Evolutionary conservation across 805 yeast genomes (phyloP).

Genomic region (Saturnispora silvae): DNA sequence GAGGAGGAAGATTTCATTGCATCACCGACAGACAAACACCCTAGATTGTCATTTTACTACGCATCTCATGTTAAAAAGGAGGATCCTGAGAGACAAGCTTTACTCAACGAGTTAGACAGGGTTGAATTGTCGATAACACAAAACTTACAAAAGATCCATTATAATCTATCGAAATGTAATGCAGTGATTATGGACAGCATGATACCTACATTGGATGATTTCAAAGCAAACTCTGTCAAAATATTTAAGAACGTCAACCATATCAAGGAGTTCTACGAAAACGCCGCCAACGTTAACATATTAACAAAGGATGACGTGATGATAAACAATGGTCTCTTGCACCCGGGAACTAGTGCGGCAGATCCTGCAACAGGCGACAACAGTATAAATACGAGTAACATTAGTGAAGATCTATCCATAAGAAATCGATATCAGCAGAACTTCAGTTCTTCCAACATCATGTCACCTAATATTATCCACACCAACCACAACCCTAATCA

Average conservation of each 20-base stretch:
- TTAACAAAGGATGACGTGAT: conserved; percentile 12
- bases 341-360: background rate
- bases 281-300: conserved; percentile 26
- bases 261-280: conserved; percentile 70
- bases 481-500: background rate
- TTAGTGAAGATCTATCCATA: conserved; percentile 3
- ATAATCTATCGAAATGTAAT: conserved; percentile 58
- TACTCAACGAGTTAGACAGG: conserved; percentile 41
- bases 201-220: conserved; percentile 55
- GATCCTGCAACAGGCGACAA: too few species aligned
- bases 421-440: conserved; percentile 11
- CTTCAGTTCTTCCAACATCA: conserved; percentile 5
- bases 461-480: background rate
- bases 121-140: conserved; percentile 73
- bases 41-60: conserved; percentile 23
- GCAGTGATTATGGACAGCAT: conserved; percentile 55
- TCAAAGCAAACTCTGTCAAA: conserved; percentile 44
- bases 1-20: conserved; percentile 10
- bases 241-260: conserved; percentile 61
- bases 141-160: conserved; percentile 69
- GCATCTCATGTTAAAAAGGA: conserved; percentile 13
- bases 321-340: background rate
- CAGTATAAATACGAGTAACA: background rate
- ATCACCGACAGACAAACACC: conserved; percentile 13
- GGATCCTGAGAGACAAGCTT: conserved; percentile 9